Base-by-base conservation (phyloP, 2,329 filamentous ascomycete species). In the Trichoderma harzianum region DNA sequence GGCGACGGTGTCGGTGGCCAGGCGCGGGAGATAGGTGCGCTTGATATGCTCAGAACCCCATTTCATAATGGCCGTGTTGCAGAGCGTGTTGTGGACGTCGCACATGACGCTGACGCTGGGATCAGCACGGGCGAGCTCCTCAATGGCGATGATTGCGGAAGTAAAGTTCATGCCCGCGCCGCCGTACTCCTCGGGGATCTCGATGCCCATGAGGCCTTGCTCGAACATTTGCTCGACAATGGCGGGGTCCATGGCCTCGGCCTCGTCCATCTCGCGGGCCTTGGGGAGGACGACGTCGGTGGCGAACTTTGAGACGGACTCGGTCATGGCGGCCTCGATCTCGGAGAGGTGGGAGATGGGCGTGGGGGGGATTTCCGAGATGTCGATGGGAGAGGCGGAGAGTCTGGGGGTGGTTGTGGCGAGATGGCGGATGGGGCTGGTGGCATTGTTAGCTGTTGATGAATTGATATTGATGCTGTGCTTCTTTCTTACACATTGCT, bases 101-200 rank as follows among this genome's bases (percentile, higher is more conserved):
- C 95, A 93, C 85, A 99, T 84, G 74, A 99, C 96, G 78, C 93
- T 95, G 74, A 99, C 96, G 76, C 93, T 97, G 53, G 96, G 96
- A 79, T 99, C 96, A 21, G 97, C 93, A 71, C 94, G 89, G 1
- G 96, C 96, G 73, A 99, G 86, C 86, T 99, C 96, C 84, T 99
- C 96, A 77, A 99, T 99, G 32, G 93, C 95, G 58, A 99, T 91
- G 79, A 99, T 97, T 73, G 95, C 95, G 1, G 95, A 86, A 1
- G 96, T 98, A 84, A 99, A 99, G 88, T 98, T 98, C 96, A 99
- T 98, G 76, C 95, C 96, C 0, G 95, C 93, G 73, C 96, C 96
- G 73, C 96, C 96, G 80, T 92, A 99, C 82, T 98, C 95, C 83
- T 99, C 96, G 18, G 96, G 95, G 72, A 99, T 97, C 85, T 99